phyloP scores from a whole-genome alignment of 768 basidiomycete species.

The Mycena olivaceomarginata region DNA sequence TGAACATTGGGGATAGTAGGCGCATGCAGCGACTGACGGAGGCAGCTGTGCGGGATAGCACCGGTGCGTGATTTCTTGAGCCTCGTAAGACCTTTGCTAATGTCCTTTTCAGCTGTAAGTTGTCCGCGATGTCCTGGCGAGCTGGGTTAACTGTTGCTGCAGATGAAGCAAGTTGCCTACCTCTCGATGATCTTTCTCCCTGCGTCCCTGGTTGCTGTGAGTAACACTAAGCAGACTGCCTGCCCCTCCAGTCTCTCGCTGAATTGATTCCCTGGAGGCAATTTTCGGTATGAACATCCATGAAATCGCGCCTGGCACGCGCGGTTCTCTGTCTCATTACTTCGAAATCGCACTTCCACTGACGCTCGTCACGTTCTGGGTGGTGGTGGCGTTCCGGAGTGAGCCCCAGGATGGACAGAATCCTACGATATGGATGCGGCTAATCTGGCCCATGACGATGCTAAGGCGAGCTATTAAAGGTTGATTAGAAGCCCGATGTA shows the following conservation, averaged over 20 bases:
- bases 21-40: slow-evolving; percentile 73
- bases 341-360: slow-evolving; percentile 64
- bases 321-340: slow-evolving; percentile 64
- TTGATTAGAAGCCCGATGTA: too few species aligned
- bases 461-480: slow-evolving; percentile 2
- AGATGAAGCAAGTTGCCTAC: slow-evolving; percentile 78
- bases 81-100: not conserved
- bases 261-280: slow-evolving; percentile 54
- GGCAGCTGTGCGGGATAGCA: slow-evolving; percentile 69
- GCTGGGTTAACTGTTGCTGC: not conserved
- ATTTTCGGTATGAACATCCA: slow-evolving; percentile 78
- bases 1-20: slow-evolving; percentile 74
- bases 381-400: slow-evolving; percentile 73
- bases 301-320: slow-evolving; percentile 60
- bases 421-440: slow-evolving; percentile 54
- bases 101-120: slow-evolving; percentile 47
- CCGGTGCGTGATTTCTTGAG: slow-evolving; percentile 55
- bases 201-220: slow-evolving; percentile 70
- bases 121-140: not conserved
- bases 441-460: slow-evolving; percentile 60
- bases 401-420: slow-evolving; percentile 57
- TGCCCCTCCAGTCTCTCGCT: too few species aligned
- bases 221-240: slow-evolving; percentile 22
- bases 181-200: slow-evolving; percentile 79
- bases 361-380: slow-evolving; percentile 72